Evolutionary conservation across 2,329 filamentous ascomycete species (phyloP).

Genomic region (Esteya vermicola): DNA sequence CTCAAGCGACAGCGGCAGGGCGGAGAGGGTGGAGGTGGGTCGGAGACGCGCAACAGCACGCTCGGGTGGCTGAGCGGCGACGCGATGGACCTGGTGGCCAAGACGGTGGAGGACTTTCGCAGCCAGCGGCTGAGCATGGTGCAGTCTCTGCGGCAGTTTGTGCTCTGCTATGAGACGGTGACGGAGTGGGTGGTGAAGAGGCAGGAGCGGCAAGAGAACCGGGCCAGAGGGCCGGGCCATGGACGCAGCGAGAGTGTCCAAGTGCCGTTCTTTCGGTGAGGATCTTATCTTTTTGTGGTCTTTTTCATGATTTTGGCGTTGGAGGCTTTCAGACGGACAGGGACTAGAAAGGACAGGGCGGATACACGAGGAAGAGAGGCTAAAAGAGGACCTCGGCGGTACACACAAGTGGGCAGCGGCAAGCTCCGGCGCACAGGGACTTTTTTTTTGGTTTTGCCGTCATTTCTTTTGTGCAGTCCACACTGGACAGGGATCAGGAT

Average conservation of each 20-base stretch:
- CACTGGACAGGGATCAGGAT: too few relatives aligned
- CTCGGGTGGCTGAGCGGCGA: slow-evolving; percentile 55
- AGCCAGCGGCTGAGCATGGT: slow-evolving; percentile 90
- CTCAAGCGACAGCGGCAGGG: slow-evolving; percentile 60
- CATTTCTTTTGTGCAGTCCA: too few relatives aligned
- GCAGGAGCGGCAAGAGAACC: slow-evolving; percentile 20
- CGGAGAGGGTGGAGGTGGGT: background rate
- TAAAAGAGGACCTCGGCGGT: too few relatives aligned
- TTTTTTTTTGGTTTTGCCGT: too few relatives aligned
- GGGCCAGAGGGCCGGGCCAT: slow-evolving; percentile 1
- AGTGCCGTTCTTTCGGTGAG: slow-evolving; percentile 1
- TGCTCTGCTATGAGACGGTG: slow-evolving; percentile 91
- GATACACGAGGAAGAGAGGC: too few relatives aligned
- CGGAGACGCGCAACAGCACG: background rate
- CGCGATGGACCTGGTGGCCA: slow-evolving; percentile 64
- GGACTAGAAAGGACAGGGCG: too few relatives aligned
- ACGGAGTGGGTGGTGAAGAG: slow-evolving; percentile 63
- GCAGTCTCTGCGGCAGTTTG: slow-evolving; percentile 83
- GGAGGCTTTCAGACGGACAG: too few relatives aligned
- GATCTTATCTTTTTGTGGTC: too few relatives aligned
- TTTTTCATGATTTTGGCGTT: background rate
- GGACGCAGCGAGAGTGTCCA: slow-evolving; percentile 9
- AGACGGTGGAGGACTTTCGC: slow-evolving; percentile 83
- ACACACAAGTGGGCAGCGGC: too few relatives aligned
- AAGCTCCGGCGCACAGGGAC: too few relatives aligned